These are phyloP conservation scores for Petunia secreta DNA, from an alignment of 257 asterid species.

Conservation along the genomic window DNA sequence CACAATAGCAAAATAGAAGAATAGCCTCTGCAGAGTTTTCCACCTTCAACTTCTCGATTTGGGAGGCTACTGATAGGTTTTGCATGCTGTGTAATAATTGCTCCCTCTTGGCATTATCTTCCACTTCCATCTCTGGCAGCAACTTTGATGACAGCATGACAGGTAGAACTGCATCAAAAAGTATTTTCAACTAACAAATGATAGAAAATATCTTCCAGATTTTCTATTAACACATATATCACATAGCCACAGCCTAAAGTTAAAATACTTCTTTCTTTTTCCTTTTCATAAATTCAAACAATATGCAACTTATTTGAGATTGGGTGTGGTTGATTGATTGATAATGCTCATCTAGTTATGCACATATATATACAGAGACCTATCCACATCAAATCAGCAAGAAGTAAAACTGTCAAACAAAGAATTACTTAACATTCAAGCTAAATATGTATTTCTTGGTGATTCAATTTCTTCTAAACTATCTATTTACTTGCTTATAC, in stretches of 20 bases:
- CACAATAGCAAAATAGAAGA: conserved; percentile 17
- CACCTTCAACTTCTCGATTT: conserved; percentile 87
- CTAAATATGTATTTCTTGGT: conserved; percentile 15
- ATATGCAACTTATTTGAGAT: conserved; percentile 11
- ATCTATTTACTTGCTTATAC: conserved; percentile 18
- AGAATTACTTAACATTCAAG: neutral
- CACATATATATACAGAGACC: neutral
- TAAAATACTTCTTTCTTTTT: neutral
- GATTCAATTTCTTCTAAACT: conserved; percentile 3
- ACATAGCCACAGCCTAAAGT: conserved; percentile 1
- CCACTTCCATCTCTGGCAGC: conserved; percentile 95
- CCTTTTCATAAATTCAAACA: conserved; percentile 12
- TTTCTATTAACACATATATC: conserved; percentile 11
- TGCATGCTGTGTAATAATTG: conserved; percentile 90
- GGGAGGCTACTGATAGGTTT: conserved; percentile 70
- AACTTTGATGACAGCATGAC: conserved; percentile 96
- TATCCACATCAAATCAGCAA: neutral
- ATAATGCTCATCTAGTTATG: conserved; percentile 22
- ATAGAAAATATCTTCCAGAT: neutral
- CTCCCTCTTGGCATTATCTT: conserved; percentile 80
- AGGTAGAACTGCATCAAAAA: conserved; percentile 72
- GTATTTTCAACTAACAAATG: conserved; percentile 17
- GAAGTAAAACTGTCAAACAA: neutral
- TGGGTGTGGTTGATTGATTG: conserved; percentile 7
- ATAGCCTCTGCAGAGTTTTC: neutral